Conservation (phyloP, 116 monocot genomes). For the Phalaenopsis hybrid region DNA sequence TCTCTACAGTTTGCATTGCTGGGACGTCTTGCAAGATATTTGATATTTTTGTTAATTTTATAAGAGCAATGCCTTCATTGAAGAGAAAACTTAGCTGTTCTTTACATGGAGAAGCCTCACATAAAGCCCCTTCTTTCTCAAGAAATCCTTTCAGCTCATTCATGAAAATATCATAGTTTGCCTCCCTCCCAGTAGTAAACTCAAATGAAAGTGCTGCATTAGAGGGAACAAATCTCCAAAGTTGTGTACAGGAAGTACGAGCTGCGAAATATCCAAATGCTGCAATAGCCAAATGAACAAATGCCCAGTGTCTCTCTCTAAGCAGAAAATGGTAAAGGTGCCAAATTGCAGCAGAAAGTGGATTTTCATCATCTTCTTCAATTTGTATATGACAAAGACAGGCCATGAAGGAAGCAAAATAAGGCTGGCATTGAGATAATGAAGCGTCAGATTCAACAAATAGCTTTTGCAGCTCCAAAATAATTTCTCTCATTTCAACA, state of each 20-base stretch:
- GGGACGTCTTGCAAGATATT: conserved; percentile 11
- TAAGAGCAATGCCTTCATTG: conserved; percentile 53
- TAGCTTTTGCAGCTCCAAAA: conserved; percentile 49
- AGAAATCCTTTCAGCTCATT: conserved; percentile 65
- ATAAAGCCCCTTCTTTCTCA: conserved; percentile 60
- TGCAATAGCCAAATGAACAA: conserved; percentile 57
- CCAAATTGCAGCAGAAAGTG: conserved; percentile 41
- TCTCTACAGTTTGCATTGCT: conserved; percentile 23
- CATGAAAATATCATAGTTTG: conserved; percentile 76
- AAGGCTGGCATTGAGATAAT: conserved; percentile 44
- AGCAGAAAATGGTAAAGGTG: conserved; percentile 64
- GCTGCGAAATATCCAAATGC: conserved; percentile 85
- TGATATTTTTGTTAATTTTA: conserved; percentile 16
- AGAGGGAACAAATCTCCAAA: conserved; percentile 81
- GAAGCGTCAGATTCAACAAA: conserved; percentile 27
- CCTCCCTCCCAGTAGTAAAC: conserved; percentile 38
- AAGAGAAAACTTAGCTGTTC: conserved; percentile 42
- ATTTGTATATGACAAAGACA: conserved; percentile 60
- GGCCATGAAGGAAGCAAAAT: conserved; percentile 67
- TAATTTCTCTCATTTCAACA: conserved; percentile 41
- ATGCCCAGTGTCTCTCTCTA: conserved; percentile 82
- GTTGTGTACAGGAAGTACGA: conserved; percentile 60
- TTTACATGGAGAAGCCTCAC: conserved; percentile 21
- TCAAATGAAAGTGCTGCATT: conserved; percentile 94
- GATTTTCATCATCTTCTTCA: conserved; percentile 36